Conservation (phyloP, 2,329 filamentous ascomycete genomes). For the Orbilia brochopaga region DNA sequence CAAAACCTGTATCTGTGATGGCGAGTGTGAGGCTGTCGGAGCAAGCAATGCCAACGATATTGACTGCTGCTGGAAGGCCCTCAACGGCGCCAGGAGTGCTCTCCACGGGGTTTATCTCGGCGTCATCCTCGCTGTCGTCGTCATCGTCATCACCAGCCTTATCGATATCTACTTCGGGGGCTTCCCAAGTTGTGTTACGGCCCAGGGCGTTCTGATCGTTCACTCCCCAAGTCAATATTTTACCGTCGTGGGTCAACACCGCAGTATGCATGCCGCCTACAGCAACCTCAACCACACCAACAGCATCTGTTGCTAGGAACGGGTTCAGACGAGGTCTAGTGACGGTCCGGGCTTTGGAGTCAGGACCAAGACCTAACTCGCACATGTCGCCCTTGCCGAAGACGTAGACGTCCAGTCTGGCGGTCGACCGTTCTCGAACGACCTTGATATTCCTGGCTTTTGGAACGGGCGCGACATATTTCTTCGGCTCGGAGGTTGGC, state of each 20-base stretch:
- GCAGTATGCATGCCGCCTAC: conserved; percentile 82
- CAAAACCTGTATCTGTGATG: conserved; percentile 74
- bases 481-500: conserved; percentile 43
- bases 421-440: conserved; percentile 57
- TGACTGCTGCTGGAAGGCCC: conserved; percentile 67
- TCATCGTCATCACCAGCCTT: conserved; percentile 64
- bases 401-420: conserved; percentile 74
- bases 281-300: conserved; percentile 75
- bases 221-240: conserved; percentile 84
- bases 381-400: conserved; percentile 81
- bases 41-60: conserved; percentile 72
- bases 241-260: conserved; percentile 78
- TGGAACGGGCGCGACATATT: conserved; percentile 52
- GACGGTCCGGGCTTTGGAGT: conserved; percentile 67
- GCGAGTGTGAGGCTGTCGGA: conserved; percentile 78
- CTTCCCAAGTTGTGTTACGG: conserved; percentile 73
- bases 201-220: conserved; percentile 84
- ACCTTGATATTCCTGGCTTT: conserved; percentile 56
- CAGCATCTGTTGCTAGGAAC: conserved; percentile 64
- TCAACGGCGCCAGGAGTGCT: conserved; percentile 70
- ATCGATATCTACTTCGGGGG: conserved; percentile 67
- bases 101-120: conserved; percentile 73
- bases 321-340: conserved; percentile 75
- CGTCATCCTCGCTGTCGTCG: conserved; percentile 59
- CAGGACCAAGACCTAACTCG: conserved; percentile 75